Percentiles rank a stretch among this genome's conserved stretches.
Evolutionary conservation across 2,329 filamentous ascomycete species (phyloP).

Genomic region (Malbranchea zuffiana): DNA sequence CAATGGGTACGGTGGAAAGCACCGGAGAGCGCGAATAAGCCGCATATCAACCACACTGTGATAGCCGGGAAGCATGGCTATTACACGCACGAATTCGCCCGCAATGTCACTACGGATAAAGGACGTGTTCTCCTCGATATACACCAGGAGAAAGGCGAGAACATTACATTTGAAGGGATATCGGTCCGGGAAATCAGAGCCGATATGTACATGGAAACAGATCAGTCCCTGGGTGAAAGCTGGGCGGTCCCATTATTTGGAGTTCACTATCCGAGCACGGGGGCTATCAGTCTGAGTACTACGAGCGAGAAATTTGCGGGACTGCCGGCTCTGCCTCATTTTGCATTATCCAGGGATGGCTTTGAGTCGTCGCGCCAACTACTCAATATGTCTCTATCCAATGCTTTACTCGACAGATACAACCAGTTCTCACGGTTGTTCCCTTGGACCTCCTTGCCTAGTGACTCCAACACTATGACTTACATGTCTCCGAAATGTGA

Average conservation of each 20-base stretch:
- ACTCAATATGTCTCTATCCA: slow-evolving; percentile 61
- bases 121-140: slow-evolving; percentile 62
- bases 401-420: slow-evolving; percentile 53
- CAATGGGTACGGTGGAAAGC: slow-evolving; percentile 54
- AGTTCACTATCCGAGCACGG: slow-evolving; percentile 73
- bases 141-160: slow-evolving; percentile 41
- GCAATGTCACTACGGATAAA: slow-evolving; percentile 66
- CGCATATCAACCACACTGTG: slow-evolving; percentile 52
- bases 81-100: slow-evolving; percentile 54
- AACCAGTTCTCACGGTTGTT: slow-evolving; percentile 46
- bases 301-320: slow-evolving; percentile 92
- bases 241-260: slow-evolving; percentile 75
- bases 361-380: slow-evolving; percentile 51
- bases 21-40: slow-evolving; percentile 32
- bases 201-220: slow-evolving; percentile 61
- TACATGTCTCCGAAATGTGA: slow-evolving; percentile 68
- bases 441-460: slow-evolving; percentile 66
- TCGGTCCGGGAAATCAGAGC: slow-evolving; percentile 58
- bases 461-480: slow-evolving; percentile 40
- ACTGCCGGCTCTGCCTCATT: slow-evolving; percentile 77
- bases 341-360: slow-evolving; percentile 50
- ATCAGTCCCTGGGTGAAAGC: slow-evolving; percentile 56
- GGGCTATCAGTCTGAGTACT: slow-evolving; percentile 69
- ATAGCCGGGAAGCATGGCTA: slow-evolving; percentile 58
- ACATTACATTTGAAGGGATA: slow-evolving; percentile 33